Percentiles rank a stretch among this genome's conserved stretches.
phyloP scores from a whole-genome alignment of 2,329 filamentous ascomycete species.

The Apiospora phragmitis region DNA sequence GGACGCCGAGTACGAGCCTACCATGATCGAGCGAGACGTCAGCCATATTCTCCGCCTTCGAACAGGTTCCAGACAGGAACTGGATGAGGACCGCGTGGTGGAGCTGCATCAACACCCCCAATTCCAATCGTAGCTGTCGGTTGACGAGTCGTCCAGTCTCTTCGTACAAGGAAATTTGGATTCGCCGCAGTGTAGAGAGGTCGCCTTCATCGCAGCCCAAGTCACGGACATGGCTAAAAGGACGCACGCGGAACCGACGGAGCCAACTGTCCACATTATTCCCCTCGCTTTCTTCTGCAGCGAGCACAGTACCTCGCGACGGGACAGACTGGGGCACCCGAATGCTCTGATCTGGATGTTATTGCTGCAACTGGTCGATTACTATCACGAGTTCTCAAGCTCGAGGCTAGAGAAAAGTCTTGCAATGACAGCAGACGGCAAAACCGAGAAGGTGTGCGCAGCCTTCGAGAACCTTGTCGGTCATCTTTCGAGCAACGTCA shows the following conservation, averaged over 20 bases:
- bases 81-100: not conserved
- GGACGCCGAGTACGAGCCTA: not conserved
- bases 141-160: not conserved
- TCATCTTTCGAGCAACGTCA: not conserved
- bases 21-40: not conserved
- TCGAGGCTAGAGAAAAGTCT: not conserved
- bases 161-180: not conserved
- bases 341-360: not conserved
- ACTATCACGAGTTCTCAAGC: not conserved
- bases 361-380: not conserved
- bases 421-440: not conserved
- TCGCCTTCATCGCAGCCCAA: not conserved
- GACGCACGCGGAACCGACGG: not conserved
- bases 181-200: not conserved
- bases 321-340: not conserved
- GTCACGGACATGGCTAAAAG: not conserved
- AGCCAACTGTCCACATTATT: not conserved
- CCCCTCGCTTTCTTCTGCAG: conserved; percentile 1
- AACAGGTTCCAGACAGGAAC: not conserved
- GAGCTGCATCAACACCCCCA: not conserved
- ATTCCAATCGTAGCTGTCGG: not conserved
- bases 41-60: not conserved
- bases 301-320: not conserved
- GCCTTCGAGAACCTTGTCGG: not conserved
- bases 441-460: not conserved